Conservation (phyloP, 192 early-diverging fungal genomes). For the Piromyces finnis region DNA sequence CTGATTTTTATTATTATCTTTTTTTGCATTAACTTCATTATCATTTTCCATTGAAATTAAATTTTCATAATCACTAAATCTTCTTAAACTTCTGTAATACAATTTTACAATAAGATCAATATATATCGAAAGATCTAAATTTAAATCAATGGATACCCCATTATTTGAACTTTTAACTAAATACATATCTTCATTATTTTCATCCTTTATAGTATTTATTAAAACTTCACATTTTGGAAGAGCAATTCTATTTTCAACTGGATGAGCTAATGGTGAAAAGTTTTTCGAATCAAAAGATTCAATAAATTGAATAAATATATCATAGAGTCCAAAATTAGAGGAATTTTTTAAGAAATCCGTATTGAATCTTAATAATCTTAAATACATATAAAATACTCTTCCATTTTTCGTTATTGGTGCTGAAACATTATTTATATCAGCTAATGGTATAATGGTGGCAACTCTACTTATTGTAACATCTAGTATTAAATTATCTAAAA, state of each 20-base stretch:
- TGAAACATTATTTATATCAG: not conserved
- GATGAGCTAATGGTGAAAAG: not conserved
- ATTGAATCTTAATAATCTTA: not conserved
- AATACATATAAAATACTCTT: not conserved
- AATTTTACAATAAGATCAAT: not conserved
- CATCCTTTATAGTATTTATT: not conserved
- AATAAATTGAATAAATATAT: not conserved
- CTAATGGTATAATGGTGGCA: not conserved
- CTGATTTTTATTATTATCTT: not conserved
- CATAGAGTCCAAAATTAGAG: not conserved
- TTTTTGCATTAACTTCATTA: not conserved
- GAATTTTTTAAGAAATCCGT: not conserved
- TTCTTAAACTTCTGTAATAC: not conserved
- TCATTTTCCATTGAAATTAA: not conserved
- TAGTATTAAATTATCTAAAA: not conserved
- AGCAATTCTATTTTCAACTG: not conserved
- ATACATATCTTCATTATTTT: not conserved
- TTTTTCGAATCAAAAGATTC: not conserved
- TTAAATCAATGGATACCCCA: not conserved
- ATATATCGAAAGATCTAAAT: not conserved
- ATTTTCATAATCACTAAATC: not conserved
- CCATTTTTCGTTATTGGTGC: not conserved
- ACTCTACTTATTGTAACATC: not conserved
- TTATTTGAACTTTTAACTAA: not conserved
- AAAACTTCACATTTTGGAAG: not conserved